phyloP scores from a whole-genome alignment of 805 yeast species.

The Clavispora asparagi region DNA sequence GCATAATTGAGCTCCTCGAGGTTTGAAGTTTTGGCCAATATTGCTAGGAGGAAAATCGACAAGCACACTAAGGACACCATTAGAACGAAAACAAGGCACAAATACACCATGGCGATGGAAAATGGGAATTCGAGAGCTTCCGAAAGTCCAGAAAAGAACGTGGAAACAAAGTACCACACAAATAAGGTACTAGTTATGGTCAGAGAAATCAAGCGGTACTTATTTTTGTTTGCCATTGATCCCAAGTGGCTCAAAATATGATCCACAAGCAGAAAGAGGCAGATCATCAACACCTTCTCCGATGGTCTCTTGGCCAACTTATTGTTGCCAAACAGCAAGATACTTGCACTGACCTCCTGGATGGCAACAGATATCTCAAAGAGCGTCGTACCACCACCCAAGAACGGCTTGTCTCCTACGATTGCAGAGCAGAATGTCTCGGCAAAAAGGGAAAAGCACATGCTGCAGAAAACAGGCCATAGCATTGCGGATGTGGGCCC shows the following conservation, averaged over 20 bases:
- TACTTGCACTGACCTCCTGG: conserved; percentile 57
- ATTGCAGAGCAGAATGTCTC: conserved; percentile 62
- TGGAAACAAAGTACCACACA: conserved; percentile 33
- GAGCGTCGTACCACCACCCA: conserved; percentile 65
- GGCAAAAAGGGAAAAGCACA: conserved; percentile 57
- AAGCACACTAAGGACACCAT: conserved; percentile 48
- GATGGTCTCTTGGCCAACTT: conserved; percentile 36
- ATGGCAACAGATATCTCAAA: conserved; percentile 74
- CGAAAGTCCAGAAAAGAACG: conserved; percentile 37
- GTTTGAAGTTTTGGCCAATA: conserved; percentile 46
- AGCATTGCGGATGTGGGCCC: conserved; percentile 50
- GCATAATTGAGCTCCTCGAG: conserved; percentile 32
- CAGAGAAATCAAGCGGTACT: conserved; percentile 60
- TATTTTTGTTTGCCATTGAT: conserved; percentile 47
- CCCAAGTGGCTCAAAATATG: conserved; percentile 62
- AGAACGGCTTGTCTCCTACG: conserved; percentile 49
- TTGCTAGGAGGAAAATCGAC: conserved; percentile 52
- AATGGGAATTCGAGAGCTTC: conserved; percentile 43
- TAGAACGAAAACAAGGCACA: conserved; percentile 61
- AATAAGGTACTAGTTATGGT: conserved; percentile 47
- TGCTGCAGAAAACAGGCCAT: conserved; percentile 54
- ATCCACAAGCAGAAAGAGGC: conserved; percentile 52
- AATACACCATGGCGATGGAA: conserved; percentile 51
- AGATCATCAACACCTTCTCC: conserved; percentile 45
- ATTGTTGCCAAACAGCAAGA: conserved; percentile 19